Conservation (phyloP, 352 stramenopile genomes). For the Globisporangium nagaii region DNA sequence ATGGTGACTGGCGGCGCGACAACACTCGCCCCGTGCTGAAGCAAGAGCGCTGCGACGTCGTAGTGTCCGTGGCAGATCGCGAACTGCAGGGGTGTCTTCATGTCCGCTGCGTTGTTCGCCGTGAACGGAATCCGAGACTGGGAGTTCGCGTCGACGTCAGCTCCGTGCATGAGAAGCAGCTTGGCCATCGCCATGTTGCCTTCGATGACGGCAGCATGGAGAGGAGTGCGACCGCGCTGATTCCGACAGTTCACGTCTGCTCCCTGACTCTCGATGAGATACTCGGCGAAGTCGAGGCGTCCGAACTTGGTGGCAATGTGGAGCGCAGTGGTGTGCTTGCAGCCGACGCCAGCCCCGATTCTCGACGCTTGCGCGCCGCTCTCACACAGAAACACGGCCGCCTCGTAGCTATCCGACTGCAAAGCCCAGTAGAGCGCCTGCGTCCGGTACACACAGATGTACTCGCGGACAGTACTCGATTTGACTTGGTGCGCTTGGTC, state of each 20-base stretch:
- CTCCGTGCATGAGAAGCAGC: background rate
- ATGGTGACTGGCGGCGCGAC: too few species aligned
- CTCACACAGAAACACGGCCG: background rate
- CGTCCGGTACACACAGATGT: background rate
- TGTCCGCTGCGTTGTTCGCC: background rate
- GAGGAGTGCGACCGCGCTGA: conserved; percentile 1
- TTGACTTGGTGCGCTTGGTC: background rate
- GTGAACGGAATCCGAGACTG: background rate
- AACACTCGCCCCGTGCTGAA: background rate
- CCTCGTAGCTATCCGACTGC: background rate
- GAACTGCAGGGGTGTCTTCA: background rate
- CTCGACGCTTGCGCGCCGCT: background rate
- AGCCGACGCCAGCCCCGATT: background rate
- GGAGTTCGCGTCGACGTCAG: background rate
- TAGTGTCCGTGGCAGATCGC: background rate
- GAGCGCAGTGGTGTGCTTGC: background rate
- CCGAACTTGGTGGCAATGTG: conserved; percentile 3
- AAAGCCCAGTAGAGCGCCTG: background rate
- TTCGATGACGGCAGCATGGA: background rate
- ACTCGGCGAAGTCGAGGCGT: background rate
- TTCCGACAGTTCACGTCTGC: conserved; percentile 5
- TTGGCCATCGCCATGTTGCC: background rate
- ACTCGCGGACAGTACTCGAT: background rate
- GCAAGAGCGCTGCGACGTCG: background rate
- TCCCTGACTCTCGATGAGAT: background rate